Conservation (phyloP, 768 basidiomycete species). For the Calocybe indica region DNA sequence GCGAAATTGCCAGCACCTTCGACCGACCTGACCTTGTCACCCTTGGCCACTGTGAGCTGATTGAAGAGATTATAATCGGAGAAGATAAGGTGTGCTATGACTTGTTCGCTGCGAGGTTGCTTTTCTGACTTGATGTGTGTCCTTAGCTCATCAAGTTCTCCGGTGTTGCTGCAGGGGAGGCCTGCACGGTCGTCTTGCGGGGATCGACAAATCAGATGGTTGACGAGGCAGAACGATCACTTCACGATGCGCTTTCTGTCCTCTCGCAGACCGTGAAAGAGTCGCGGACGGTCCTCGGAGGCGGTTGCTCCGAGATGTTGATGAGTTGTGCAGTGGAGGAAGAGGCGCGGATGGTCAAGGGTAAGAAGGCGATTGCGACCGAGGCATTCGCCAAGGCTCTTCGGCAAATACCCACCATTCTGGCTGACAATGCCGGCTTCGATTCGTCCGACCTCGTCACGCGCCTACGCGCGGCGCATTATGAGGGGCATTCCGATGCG, state of each 20-base stretch:
- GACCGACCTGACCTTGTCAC: slow-evolving; percentile 90
- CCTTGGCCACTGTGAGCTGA: slow-evolving; percentile 87
- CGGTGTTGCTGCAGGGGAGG: slow-evolving; percentile 95
- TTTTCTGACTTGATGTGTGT: background rate
- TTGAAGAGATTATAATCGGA: slow-evolving; percentile 99
- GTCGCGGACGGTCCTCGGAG: slow-evolving; percentile 89
- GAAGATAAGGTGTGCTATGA: slow-evolving; percentile 80
- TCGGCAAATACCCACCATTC: slow-evolving; percentile 91
- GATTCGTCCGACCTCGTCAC: slow-evolving; percentile 96
- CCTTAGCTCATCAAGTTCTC: slow-evolving; percentile 98
- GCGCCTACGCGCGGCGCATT: slow-evolving; percentile 87
- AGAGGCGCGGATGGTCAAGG: slow-evolving; percentile 74
- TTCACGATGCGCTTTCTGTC: slow-evolving; percentile 96
- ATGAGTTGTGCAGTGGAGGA: slow-evolving; percentile 96
- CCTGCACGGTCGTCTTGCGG: slow-evolving; percentile 95
- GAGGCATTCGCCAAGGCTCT: slow-evolving; percentile 89
- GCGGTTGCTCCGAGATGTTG: slow-evolving; percentile 97
- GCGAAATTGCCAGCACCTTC: slow-evolving; percentile 95
- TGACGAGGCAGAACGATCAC: slow-evolving; percentile 95
- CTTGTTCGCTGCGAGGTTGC: background rate
- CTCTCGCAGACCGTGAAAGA: slow-evolving; percentile 98
- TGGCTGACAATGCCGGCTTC: slow-evolving; percentile 97
- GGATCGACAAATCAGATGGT: slow-evolving; percentile 99
- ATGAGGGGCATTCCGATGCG: slow-evolving; percentile 79
- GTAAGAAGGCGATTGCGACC: slow-evolving; percentile 93